These are phyloP conservation scores for Starmerella cellae DNA, from an alignment of 805 yeast genomes.

Conservation along the genomic window DNA sequence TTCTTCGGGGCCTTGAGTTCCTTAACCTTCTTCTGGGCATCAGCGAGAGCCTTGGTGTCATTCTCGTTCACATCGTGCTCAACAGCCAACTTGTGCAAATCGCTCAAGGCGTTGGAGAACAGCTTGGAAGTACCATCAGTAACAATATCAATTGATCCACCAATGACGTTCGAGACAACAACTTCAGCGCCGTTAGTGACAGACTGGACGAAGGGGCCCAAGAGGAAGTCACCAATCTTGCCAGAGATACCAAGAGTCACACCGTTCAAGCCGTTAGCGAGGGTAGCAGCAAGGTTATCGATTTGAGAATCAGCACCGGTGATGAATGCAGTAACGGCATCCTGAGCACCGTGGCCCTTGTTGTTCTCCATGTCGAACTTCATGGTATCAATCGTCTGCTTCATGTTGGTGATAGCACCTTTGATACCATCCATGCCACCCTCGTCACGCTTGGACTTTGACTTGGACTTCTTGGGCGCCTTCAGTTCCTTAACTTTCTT, in stretches of 20 bases:
- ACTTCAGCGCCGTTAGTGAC: constrained; percentile 27
- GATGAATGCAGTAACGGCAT: constrained; percentile 19
- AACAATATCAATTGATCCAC: constrained; percentile 22
- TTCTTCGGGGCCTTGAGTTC: not conserved
- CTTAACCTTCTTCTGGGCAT: constrained; percentile 15
- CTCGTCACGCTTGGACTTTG: constrained; percentile 10
- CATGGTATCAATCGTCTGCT: constrained; percentile 19
- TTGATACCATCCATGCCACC: constrained; percentile 9
- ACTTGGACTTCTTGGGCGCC: constrained; percentile 2
- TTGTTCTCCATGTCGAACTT: constrained; percentile 11
- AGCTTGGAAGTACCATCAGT: constrained; percentile 22
- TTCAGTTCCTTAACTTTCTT: constrained; percentile 16
- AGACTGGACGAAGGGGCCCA: constrained; percentile 24
- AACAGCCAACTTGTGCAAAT: constrained; percentile 19
- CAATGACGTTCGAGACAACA: constrained; percentile 21
- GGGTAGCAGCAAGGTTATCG: constrained; percentile 23
- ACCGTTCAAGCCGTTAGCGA: constrained; percentile 10
- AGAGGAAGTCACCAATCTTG: constrained; percentile 20
- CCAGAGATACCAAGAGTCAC: constrained; percentile 23
- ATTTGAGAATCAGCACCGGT: constrained; percentile 28
- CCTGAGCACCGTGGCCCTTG: constrained; percentile 21
- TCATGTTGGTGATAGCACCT: constrained; percentile 18
- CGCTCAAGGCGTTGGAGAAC: constrained; percentile 16
- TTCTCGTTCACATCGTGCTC: constrained; percentile 11
- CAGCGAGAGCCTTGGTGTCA: constrained; percentile 8